These are phyloP conservation scores for Aphanomyces stellatus DNA, from an alignment of 352 stramenopile genomes.

Conservation along the genomic window DNA sequence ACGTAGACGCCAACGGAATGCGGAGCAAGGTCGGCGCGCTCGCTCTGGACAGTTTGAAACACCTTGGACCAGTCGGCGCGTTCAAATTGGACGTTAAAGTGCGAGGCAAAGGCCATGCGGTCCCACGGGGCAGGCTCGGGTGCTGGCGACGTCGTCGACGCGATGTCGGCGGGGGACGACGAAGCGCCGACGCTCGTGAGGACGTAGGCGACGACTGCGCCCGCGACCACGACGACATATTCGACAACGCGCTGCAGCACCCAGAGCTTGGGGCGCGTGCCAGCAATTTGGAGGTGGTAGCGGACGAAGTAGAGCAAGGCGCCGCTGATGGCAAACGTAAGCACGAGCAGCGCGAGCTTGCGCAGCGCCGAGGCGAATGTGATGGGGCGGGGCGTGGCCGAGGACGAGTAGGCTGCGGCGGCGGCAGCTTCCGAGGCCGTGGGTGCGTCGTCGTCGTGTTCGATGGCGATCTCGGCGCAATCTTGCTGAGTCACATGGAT, in stretches of 20 bases:
- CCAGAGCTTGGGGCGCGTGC: conserved; percentile 50
- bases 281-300: conserved; percentile 59
- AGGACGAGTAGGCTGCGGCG: too few species aligned
- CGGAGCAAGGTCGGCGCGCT: not conserved
- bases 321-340: conserved; percentile 71
- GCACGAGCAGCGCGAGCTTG: conserved; percentile 73
- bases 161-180: too few species aligned
- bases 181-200: too few species aligned
- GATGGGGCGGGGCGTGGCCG: conserved; percentile 6
- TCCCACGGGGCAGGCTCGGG: not conserved
- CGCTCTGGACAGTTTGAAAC: not conserved
- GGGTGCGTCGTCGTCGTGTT: too few species aligned
- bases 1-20: conserved; percentile 58
- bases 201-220: conserved; percentile 24
- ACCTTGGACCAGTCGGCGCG: not conserved
- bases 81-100: not conserved
- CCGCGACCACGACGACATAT: conserved; percentile 55
- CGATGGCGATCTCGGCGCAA: not conserved
- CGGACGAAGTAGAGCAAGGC: conserved; percentile 63
- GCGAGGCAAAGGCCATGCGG: not conserved
- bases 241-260: conserved; percentile 73
- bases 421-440: too few species aligned
- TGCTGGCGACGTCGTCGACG: too few species aligned
- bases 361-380: conserved; percentile 21
- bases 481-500: conserved; percentile 16